Conservation (phyloP, 169 alveolate genomes). For the Cryptosporidium tyzzeri region DNA sequence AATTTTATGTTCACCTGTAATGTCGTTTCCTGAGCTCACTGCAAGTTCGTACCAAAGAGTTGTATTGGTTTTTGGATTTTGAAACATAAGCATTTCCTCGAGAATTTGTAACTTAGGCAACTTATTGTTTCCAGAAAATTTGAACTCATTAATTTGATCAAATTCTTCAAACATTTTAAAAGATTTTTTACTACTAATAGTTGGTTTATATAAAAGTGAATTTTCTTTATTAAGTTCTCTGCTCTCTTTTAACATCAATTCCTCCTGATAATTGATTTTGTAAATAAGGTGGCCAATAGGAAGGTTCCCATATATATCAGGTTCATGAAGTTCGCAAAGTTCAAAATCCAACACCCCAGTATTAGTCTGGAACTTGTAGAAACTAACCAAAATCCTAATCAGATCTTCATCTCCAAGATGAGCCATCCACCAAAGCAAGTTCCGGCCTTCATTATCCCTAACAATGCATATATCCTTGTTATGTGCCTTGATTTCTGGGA, state of each 20-base stretch:
- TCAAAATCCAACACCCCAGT: conserved; percentile 51
- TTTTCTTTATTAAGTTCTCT: not conserved
- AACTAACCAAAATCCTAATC: conserved; percentile 8
- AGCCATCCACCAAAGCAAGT: conserved; percentile 58
- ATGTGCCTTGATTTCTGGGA: conserved; percentile 20
- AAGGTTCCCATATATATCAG: conserved; percentile 64
- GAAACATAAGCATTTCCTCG: conserved; percentile 55
- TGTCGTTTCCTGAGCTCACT: not conserved
- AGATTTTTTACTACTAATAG: not conserved
- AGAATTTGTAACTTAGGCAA: conserved; percentile 7
- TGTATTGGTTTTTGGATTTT: conserved; percentile 54
- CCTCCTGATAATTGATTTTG: not conserved
- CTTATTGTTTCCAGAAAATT: not conserved
- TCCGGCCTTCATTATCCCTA: conserved; percentile 54
- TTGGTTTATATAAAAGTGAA: not conserved
- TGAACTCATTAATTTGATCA: not conserved
- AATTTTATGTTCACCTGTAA: conserved; percentile 48
- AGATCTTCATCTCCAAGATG: conserved; percentile 51
- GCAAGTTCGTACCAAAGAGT: conserved; percentile 71
- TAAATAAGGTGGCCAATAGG: conserved; percentile 57
- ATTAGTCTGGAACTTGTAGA: conserved; percentile 44
- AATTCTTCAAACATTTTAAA: not conserved
- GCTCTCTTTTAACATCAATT: not conserved
- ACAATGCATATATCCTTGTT: conserved; percentile 57
- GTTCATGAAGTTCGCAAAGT: conserved; percentile 44